Conservation (phyloP, 768 basidiomycete species). For the Termitomyces sp. region DNA sequence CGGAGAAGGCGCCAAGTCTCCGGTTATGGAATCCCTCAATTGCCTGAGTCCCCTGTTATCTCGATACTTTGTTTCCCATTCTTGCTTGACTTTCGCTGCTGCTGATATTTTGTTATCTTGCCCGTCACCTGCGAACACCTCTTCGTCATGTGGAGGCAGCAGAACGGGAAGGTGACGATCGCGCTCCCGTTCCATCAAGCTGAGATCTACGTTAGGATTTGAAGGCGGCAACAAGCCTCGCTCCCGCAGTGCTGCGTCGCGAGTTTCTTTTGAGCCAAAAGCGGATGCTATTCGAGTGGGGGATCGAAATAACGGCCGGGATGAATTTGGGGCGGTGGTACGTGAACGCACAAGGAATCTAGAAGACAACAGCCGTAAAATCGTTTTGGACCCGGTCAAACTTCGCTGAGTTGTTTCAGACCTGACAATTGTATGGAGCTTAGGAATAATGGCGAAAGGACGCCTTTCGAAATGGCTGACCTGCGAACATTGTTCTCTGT, state of each 20-base stretch:
- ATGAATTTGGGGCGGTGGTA: background rate
- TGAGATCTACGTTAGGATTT: conserved; percentile 34
- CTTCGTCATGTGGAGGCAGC: conserved; percentile 9
- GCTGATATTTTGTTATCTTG: conserved; percentile 27
- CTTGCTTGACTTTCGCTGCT: conserved; percentile 46
- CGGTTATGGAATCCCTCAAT: conserved; percentile 30
- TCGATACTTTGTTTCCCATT: conserved; percentile 43
- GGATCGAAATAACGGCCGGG: conserved; percentile 9
- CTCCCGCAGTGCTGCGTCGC: conserved; percentile 56
- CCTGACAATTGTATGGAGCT: conserved; percentile 5
- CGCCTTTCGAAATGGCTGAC: background rate
- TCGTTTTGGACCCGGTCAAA: conserved; percentile 22
- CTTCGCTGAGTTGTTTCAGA: conserved; percentile 11
- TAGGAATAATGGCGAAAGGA: background rate
- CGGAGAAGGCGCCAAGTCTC: conserved; percentile 6
- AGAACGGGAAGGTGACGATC: conserved; percentile 33
- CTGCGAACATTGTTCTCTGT: conserved; percentile 1
- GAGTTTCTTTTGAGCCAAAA: conserved; percentile 27
- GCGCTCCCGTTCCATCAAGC: conserved; percentile 31
- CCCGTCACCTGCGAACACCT: conserved; percentile 8
- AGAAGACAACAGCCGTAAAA: conserved; percentile 27
- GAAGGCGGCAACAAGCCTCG: conserved; percentile 53
- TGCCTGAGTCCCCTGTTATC: conserved; percentile 17
- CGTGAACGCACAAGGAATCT: conserved; percentile 20
- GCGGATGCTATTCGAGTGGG: conserved; percentile 14